Evolutionary conservation across 2,329 filamentous ascomycete genomes (phyloP).

Genomic region (Plenodomus lindquistii): DNA sequence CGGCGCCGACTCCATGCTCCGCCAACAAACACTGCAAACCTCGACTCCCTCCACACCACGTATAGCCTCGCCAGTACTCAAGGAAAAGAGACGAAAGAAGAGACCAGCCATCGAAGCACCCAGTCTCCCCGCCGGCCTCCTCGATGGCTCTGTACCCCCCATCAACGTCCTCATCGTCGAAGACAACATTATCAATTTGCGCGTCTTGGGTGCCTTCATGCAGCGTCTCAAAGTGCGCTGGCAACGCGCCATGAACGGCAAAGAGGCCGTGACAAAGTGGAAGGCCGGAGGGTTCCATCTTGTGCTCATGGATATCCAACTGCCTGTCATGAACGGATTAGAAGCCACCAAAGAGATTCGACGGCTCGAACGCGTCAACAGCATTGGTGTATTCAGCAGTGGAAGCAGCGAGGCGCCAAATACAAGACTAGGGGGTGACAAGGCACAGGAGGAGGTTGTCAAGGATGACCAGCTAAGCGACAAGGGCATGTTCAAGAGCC

Average conservation of each 20-base stretch:
- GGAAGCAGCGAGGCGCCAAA: constrained; percentile 50
- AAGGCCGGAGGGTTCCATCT: constrained; percentile 89
- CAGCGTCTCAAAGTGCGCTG: constrained; percentile 93
- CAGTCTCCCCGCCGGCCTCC: constrained; percentile 59
- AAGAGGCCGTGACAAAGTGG: constrained; percentile 93
- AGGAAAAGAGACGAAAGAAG: constrained; percentile 53
- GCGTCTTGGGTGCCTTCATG: constrained; percentile 91
- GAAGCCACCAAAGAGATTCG: constrained; percentile 95
- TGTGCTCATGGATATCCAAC: constrained; percentile 97
- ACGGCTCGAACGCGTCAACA: constrained; percentile 84
- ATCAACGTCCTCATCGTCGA: constrained; percentile 98
- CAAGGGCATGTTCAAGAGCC: constrained; percentile 79
- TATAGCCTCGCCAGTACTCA: constrained; percentile 54
- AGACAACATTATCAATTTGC: constrained; percentile 97
- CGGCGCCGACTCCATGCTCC: constrained; percentile 49
- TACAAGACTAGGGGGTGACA: constrained; percentile 41
- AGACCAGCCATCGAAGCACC: constrained; percentile 43
- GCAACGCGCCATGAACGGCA: constrained; percentile 96
- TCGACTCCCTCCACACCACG: constrained; percentile 55
- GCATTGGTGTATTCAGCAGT: constrained; percentile 82
- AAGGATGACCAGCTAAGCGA: constrained; percentile 72
- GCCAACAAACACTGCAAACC: constrained; percentile 34
- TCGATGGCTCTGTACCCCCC: constrained; percentile 84
- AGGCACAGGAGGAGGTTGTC: constrained; percentile 42
- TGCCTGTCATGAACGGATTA: constrained; percentile 94